Evolutionary conservation across 345 rosid genomes (phyloP), one percentile per base, ranked within the genome.

Genomic region (Syzygium grande): DNA sequence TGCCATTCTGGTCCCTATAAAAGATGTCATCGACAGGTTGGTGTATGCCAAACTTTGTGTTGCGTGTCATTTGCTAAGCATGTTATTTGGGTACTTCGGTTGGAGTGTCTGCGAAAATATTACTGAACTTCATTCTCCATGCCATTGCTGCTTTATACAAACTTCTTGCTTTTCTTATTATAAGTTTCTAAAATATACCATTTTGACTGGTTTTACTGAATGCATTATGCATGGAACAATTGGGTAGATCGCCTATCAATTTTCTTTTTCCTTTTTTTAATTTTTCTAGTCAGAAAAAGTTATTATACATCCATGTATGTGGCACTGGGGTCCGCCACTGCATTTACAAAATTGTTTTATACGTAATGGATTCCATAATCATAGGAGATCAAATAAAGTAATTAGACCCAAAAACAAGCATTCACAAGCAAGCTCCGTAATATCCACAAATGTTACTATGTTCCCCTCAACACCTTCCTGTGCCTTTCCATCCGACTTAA

Each of bases 11-110:
- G 79, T 87, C 29, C 93, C 95, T 22, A 86, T 93, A 2, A 90
- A 89, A 63, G 95, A 93, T 86, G 88, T 84, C 17, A 87, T 95
- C 89, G 86, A 87, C 65, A 92, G 94, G 97, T 95, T 89, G 89
- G 90, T 73, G 68, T 91, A 29, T 84, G 51, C 79, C 25, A 30
- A 29, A 56, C 55, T 52, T 85, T 52, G 25, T 85, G n/a, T 54
- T 55, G 51, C 63, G 52, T n/a, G 52, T 29, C 78, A 43, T 87
- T 51, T 63, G 52, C 6, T 84, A 84, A 68, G 80, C 73, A 86
- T 84, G 14, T 73, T 19, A 19, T 19, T 73, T 10, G 25, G 80
- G 13, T 34, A 34, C 80, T 73, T 73, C 1, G 49, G 25, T 73
- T 21, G n/a, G 34, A 61, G 19, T 16, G 9, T n/a, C 34, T 61